These are phyloP conservation scores for Candida rishiriensis DNA, from an alignment of 805 yeast genomes.

Conservation along the genomic window DNA sequence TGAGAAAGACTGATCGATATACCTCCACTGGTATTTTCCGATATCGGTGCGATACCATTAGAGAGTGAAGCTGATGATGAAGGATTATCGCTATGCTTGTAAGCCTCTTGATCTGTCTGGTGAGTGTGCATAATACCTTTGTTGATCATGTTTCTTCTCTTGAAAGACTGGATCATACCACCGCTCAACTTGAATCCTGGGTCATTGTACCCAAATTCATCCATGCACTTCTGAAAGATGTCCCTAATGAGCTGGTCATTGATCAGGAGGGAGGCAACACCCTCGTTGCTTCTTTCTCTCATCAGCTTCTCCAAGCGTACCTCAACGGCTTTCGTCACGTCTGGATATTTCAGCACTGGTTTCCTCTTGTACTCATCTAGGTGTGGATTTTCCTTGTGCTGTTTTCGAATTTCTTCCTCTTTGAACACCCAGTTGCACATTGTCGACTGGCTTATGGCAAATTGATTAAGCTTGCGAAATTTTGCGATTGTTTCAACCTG, in stretches of 20 bases:
- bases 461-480: slow-evolving; percentile 18
- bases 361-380: slow-evolving; percentile 24
- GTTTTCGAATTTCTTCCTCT: slow-evolving; percentile 22
- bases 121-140: slow-evolving; percentile 9
- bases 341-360: slow-evolving; percentile 33
- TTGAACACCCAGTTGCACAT: slow-evolving; percentile 30
- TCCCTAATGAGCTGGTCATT: slow-evolving; percentile 26
- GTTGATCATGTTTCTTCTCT: slow-evolving; percentile 25
- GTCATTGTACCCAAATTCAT: slow-evolving; percentile 20
- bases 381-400: slow-evolving; percentile 23
- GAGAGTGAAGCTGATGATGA: not conserved
- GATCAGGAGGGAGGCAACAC: slow-evolving; percentile 13
- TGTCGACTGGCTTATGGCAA: slow-evolving; percentile 33
- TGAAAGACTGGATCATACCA: slow-evolving; percentile 33
- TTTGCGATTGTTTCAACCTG: slow-evolving; percentile 26
- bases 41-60: not conserved
- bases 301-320: slow-evolving; percentile 15
- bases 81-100: not conserved
- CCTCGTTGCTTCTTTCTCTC: not conserved
- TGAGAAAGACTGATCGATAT: slow-evolving; percentile 2
- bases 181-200: slow-evolving; percentile 24
- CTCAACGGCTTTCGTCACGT: slow-evolving; percentile 30
- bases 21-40: not conserved
- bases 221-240: slow-evolving; percentile 12
- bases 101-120: not conserved